Evolutionary conservation across 2,329 filamentous ascomycete species (phyloP).

Genomic region (Colletotrichum shisoi): DNA sequence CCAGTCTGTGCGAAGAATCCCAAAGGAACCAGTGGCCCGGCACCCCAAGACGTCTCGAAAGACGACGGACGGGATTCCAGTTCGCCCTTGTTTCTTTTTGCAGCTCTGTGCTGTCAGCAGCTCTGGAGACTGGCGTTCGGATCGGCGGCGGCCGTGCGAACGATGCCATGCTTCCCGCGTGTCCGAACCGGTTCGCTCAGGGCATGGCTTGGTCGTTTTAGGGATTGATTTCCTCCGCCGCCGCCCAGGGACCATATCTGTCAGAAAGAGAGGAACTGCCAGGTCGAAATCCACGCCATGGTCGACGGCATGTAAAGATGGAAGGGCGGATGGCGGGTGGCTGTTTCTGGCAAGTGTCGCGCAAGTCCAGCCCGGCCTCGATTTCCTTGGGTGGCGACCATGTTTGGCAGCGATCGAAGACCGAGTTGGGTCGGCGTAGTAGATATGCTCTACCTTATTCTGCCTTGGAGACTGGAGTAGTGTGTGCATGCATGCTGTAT

Average conservation of each 20-base stretch:
- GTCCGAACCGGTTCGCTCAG: not conserved
- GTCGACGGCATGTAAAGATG: not conserved
- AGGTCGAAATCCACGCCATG: not conserved
- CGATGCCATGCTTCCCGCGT: constrained; percentile 7
- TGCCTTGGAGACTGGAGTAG: not conserved
- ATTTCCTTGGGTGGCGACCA: not conserved
- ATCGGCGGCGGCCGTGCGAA: constrained; percentile 18
- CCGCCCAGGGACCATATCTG: not conserved
- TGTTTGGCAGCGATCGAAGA: not conserved
- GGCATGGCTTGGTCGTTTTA: not conserved
- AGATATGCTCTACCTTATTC: not conserved
- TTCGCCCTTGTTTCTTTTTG: not conserved
- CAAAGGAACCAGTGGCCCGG: constrained; percentile 10
- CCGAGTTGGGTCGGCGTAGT: not conserved
- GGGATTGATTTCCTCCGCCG: not conserved
- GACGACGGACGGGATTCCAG: not conserved
- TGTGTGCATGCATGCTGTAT: constrained; percentile 16
- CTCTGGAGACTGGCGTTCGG: not conserved
- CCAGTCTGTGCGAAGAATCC: constrained; percentile 27
- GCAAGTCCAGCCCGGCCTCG: constrained; percentile 9
- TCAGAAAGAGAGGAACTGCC: constrained; percentile 5
- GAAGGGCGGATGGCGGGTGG: constrained; percentile 7
- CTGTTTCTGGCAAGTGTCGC: constrained; percentile 25
- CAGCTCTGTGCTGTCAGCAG: constrained; percentile 13
- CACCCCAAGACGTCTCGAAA: not conserved